phyloP scores from a whole-genome alignment of 257 asterid species.

The Coffea canephora region DNA sequence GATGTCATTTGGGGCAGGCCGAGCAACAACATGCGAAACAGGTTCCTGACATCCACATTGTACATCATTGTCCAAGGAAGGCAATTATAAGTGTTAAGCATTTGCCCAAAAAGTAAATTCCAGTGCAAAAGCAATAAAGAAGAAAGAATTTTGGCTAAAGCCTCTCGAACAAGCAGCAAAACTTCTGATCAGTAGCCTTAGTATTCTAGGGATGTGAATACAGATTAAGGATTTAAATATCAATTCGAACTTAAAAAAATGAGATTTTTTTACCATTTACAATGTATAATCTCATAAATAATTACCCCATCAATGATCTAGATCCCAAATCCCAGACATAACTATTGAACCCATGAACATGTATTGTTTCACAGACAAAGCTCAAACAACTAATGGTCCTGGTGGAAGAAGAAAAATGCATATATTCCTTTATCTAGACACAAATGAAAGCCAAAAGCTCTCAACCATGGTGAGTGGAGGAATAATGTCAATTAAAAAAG shows the following conservation, averaged over 20 bases:
- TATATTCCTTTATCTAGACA: neutral
- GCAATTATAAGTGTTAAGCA: neutral
- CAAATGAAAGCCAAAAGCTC: neutral
- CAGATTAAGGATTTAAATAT: neutral
- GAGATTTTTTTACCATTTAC: neutral
- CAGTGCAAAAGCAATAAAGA: neutral
- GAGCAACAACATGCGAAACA: slow-evolving; percentile 92
- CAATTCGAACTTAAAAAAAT: neutral
- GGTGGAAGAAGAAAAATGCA: neutral
- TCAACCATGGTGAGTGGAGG: neutral
- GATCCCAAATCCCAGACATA: neutral
- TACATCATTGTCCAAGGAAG: neutral
- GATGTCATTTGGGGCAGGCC: slow-evolving; percentile 89
- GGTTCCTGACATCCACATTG: slow-evolving; percentile 64
- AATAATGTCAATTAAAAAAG: neutral
- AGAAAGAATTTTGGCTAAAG: neutral
- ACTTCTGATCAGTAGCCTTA: too few species aligned
- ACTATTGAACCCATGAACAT: neutral
- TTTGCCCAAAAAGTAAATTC: neutral
- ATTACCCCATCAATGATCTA: neutral
- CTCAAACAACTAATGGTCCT: neutral
- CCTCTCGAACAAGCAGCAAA: neutral
- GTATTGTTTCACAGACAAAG: neutral
- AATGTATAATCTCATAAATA: neutral
- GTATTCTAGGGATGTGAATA: neutral